Conservation (phyloP, 805 yeast species). For the Millerozyma miso region DNA sequence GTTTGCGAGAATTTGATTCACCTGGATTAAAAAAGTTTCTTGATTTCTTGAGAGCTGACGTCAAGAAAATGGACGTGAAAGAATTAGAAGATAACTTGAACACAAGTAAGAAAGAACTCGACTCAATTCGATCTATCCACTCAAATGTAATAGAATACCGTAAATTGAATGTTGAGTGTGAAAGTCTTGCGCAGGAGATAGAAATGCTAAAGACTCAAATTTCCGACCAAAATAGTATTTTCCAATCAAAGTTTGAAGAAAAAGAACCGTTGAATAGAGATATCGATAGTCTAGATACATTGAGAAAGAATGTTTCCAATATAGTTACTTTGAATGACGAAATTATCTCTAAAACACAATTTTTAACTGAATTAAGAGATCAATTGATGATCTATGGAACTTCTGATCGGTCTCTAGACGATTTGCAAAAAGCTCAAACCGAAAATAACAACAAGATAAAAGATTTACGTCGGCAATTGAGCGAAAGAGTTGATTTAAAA, state of each 20-base stretch:
- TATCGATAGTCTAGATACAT: slow-evolving; percentile 12
- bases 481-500: slow-evolving; percentile 34
- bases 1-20: slow-evolving; percentile 61
- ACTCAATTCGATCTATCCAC: slow-evolving; percentile 25
- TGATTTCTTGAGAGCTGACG: slow-evolving; percentile 22
- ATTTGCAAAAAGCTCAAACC: slow-evolving; percentile 42
- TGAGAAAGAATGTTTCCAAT: slow-evolving; percentile 29
- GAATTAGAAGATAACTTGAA: slow-evolving; percentile 27
- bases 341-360: slow-evolving; percentile 17
- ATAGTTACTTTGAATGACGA: slow-evolving; percentile 31
- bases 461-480: slow-evolving; percentile 28
- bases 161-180: slow-evolving; percentile 14
- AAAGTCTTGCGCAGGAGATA: slow-evolving; percentile 5
- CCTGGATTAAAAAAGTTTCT: slow-evolving; percentile 27
- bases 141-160: slow-evolving; percentile 24
- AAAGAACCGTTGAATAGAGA: slow-evolving; percentile 4
- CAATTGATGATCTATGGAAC: slow-evolving; percentile 38
- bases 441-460: slow-evolving; percentile 38
- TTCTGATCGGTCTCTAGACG: slow-evolving; percentile 34
- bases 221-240: slow-evolving; percentile 1
- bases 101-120: slow-evolving; percentile 28
- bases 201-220: slow-evolving; percentile 1
- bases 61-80: slow-evolving; percentile 23
- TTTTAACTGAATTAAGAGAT: slow-evolving; percentile 22
- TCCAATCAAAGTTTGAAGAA: slow-evolving; percentile 4